These are phyloP conservation scores for Hypoxylon sp. DNA, from an alignment of 2,329 filamentous ascomycete genomes.

Conservation along the genomic window DNA sequence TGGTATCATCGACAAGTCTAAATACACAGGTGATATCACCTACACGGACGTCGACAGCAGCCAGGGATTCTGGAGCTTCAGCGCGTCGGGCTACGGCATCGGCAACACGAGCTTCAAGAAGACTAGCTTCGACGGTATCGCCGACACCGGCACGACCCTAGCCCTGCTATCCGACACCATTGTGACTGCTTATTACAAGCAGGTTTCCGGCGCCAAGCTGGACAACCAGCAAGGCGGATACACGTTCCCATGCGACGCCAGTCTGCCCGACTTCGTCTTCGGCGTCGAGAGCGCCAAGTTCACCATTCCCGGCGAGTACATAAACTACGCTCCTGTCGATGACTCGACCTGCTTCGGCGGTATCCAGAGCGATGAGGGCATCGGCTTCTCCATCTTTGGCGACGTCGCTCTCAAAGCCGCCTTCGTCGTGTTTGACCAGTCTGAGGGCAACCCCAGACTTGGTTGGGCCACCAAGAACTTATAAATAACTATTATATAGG, in stretches of 20 bases:
- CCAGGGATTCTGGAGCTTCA: constrained; percentile 57
- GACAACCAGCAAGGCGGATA: constrained; percentile 62
- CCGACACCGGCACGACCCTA: constrained; percentile 73
- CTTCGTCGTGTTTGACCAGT: constrained; percentile 72
- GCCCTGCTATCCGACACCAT: constrained; percentile 65
- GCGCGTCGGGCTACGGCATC: constrained; percentile 48
- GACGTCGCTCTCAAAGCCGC: constrained; percentile 77
- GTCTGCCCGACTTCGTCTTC: constrained; percentile 66
- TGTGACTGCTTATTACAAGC: constrained; percentile 66
- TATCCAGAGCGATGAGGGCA: constrained; percentile 64
- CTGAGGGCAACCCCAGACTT: constrained; percentile 57
- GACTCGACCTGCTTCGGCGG: constrained; percentile 73
- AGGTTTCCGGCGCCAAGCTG: constrained; percentile 62
- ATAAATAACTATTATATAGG: constrained; percentile 25
- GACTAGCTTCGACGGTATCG: constrained; percentile 61
- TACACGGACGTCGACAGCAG: constrained; percentile 54
- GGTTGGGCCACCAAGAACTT: constrained; percentile 60
- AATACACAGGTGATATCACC: constrained; percentile 54
- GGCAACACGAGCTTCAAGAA: constrained; percentile 48
- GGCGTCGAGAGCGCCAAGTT: constrained; percentile 63
- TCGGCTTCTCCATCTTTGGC: constrained; percentile 71
- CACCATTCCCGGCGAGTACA: constrained; percentile 64
- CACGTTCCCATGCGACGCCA: constrained; percentile 65
- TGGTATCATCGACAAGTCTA: constrained; percentile 54
- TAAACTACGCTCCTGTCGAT: constrained; percentile 66